Conservation (phyloP, 2,329 filamentous ascomycete species). For the Blumeriella jaapii region DNA sequence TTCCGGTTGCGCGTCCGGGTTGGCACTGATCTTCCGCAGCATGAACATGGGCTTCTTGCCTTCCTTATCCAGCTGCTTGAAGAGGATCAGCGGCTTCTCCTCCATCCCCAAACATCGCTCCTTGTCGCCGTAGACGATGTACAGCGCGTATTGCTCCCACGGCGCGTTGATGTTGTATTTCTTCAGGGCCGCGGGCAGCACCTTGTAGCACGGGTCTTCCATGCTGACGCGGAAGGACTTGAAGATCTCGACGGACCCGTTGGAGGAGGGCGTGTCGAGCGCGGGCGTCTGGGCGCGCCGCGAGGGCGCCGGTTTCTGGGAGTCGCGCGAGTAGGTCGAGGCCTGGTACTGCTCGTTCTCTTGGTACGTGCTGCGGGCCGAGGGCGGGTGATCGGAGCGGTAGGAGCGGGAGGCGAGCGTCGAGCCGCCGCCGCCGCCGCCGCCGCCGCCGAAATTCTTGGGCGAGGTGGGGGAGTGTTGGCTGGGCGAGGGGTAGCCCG, state of each 20-base stretch:
- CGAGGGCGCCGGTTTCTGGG: conserved; percentile 29
- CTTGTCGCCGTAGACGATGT: conserved; percentile 98
- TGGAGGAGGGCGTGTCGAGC: conserved; percentile 45
- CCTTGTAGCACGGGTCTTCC: conserved; percentile 96
- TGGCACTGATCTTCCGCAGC: conserved; percentile 44
- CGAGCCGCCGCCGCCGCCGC: too few relatives aligned
- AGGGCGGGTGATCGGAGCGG: conserved; percentile 42
- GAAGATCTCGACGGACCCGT: conserved; percentile 79
- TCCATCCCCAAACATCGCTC: conserved; percentile 86
- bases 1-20: conserved; percentile 32
- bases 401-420: conserved; percentile 52
- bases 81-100: conserved; percentile 88
- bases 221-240: conserved; percentile 97
- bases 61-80: conserved; percentile 95
- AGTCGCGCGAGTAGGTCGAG: conserved; percentile 25
- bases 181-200: conserved; percentile 86
- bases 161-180: conserved; percentile 98
- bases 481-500: conserved; percentile 51
- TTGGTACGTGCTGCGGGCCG: conserved; percentile 42
- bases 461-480: conserved; percentile 61
- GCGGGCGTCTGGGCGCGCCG: conserved; percentile 50
- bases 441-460: conserved; percentile 32
- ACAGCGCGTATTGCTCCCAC: conserved; percentile 93
- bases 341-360: conserved; percentile 29
- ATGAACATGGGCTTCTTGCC: conserved; percentile 99